Evolutionary conservation across 495 filamentous ascomycete species (phyloP), one percentile per base, ranked within the genome.

Genomic region (Daldinia vernicosa): DNA sequence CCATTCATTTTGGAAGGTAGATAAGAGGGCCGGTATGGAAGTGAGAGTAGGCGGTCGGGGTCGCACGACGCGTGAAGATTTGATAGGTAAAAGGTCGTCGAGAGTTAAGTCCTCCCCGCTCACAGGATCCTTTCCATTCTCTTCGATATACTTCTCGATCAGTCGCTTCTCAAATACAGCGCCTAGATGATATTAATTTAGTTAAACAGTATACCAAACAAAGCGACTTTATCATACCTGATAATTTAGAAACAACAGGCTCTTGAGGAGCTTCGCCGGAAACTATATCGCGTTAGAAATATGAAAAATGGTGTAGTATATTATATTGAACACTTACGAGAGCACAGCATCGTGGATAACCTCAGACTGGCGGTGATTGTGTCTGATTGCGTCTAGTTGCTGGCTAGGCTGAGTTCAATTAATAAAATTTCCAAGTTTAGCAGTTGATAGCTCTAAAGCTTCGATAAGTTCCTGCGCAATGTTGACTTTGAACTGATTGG

Each of bases 1-100:
- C 95, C 95, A 99, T 85, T 99, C 95, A 74, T 97, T 95, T 72
- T 99, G 95, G 76, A 99, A 98, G n/a, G 93, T 90, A 40, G 91
- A 91, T 66, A 99, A 92, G 26, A 99, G 86, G n/a, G 95, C 93
- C 6, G 95, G 95, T 69, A 99, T 96, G 27, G 95, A 98, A 52
- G 95, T 98, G 71, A 98, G 91, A 26, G 93, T 96, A 35, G 96
- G 94, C 43, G 95, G 95, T 76, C 96, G 89, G 53, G 95, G 94
- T 67, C 91, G 90, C 56, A 97, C 91, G 65, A 92, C 85, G 79
- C 91, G 90, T 63, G 90, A 84, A 35, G 92, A 88, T 82, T 95
- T 93, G 76, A 99, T 85, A 67, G 92, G 90, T 75, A 99, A 87
- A 51, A 99, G 86, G 76, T 98, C 95, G 53, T 97, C 92, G 56